phyloP scores from a whole-genome alignment of 176 grass and related monocot species.

The Hsuehochloa calcarea region DNA sequence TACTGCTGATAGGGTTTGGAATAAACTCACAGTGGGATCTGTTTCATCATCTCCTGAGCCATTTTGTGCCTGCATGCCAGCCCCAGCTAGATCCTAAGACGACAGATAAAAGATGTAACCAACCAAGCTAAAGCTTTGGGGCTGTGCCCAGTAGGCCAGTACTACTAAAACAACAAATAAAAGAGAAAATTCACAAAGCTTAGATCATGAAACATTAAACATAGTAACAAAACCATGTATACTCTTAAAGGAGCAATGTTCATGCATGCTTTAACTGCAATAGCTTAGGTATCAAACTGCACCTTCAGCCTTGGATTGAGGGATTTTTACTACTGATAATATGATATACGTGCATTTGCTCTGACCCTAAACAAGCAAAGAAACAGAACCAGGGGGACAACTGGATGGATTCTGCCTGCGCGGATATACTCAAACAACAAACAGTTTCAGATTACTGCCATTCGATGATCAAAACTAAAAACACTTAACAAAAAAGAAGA shows the following conservation, averaged over 20 bases:
- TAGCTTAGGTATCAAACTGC: too few species aligned
- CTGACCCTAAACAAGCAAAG: background rate
- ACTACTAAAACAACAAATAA: background rate
- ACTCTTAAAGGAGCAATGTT: too few species aligned
- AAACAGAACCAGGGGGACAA: too few species aligned
- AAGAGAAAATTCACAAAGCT: background rate
- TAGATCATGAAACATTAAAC: background rate
- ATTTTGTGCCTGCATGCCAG: background rate
- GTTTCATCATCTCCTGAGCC: slow-evolving; percentile 46
- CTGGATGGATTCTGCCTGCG: too few species aligned
- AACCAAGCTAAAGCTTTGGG: background rate
- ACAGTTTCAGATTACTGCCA: background rate
- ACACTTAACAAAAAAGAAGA: background rate
- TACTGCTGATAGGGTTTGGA: background rate
- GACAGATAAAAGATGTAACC: background rate
- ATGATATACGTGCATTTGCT: background rate
- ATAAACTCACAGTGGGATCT: slow-evolving; percentile 54
- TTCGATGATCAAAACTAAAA: background rate
- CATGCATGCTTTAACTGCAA: too few species aligned
- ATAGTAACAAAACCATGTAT: too few species aligned
- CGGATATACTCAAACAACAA: too few species aligned
- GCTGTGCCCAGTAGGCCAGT: background rate
- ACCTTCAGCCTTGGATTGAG: too few species aligned
- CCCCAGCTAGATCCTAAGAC: background rate
- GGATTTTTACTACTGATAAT: too few species aligned